Conservation (phyloP, 2,329 filamentous ascomycete genomes). For the Scopulariopsis brevicaulis region DNA sequence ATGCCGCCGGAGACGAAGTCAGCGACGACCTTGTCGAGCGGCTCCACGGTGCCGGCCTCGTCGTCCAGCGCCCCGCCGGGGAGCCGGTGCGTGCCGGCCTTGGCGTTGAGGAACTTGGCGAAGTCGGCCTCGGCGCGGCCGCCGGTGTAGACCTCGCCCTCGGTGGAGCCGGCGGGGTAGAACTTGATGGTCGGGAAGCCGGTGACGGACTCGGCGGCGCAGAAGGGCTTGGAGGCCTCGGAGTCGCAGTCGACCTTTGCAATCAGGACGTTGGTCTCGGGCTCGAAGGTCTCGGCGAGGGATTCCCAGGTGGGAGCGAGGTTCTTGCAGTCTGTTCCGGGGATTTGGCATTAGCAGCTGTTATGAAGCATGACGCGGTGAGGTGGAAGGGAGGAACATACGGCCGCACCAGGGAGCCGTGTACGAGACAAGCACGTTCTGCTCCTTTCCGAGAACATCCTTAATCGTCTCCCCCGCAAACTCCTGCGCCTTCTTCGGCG, state of each 20-base stretch:
- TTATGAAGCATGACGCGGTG: background rate
- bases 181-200: slow-evolving; percentile 97
- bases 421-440: slow-evolving; percentile 90
- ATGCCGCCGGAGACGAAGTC: slow-evolving; percentile 55
- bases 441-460: slow-evolving; percentile 67
- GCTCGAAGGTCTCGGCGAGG: slow-evolving; percentile 68
- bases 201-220: slow-evolving; percentile 63
- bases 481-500: slow-evolving; percentile 66
- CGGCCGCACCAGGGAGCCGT: slow-evolving; percentile 98
- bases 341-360: background rate
- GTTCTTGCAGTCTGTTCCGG: slow-evolving; percentile 75
- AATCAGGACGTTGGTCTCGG: slow-evolving; percentile 69
- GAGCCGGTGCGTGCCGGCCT: slow-evolving; percentile 77
- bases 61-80: slow-evolving; percentile 70
- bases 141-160: slow-evolving; percentile 59
- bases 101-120: slow-evolving; percentile 73
- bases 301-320: slow-evolving; percentile 87
- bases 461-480: slow-evolving; percentile 73
- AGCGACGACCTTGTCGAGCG: slow-evolving; percentile 63
- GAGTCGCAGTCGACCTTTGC: slow-evolving; percentile 95
- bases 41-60: slow-evolving; percentile 70
- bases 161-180: slow-evolving; percentile 77
- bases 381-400: slow-evolving; percentile 38
- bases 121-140: slow-evolving; percentile 69
- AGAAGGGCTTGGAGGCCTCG: slow-evolving; percentile 69